Percentiles rank a stretch among this genome's conserved stretches.
Conservation (phyloP, 163 green algal species). For the Picocystis sp. region DNA sequence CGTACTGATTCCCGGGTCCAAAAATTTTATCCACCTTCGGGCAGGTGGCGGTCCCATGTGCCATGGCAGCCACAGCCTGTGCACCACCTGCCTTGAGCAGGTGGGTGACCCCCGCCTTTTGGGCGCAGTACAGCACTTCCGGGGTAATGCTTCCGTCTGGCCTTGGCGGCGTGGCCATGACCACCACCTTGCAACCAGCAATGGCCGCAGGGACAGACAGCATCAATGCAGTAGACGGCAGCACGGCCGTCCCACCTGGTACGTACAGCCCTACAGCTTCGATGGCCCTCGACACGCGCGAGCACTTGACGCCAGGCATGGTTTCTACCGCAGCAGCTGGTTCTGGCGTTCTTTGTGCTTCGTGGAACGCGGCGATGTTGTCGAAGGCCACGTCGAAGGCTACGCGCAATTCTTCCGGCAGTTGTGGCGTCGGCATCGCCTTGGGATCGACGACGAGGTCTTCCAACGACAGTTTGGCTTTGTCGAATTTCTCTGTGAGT, state of each 20-base stretch:
- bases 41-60: slow-evolving; percentile 74
- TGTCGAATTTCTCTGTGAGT: slow-evolving; percentile 82
- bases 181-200: slow-evolving; percentile 82
- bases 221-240: slow-evolving; percentile 85
- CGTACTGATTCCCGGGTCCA: slow-evolving; percentile 95
- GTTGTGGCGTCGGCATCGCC: slow-evolving; percentile 48
- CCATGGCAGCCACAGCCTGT: slow-evolving; percentile 82
- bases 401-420: slow-evolving; percentile 41
- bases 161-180: slow-evolving; percentile 83
- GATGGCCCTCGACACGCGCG: slow-evolving; percentile 67
- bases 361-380: slow-evolving; percentile 91
- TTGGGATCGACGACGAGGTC: background rate
- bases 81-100: slow-evolving; percentile 78
- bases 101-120: slow-evolving; percentile 89
- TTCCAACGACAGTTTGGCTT: background rate
- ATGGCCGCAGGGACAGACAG: slow-evolving; percentile 79
- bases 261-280: slow-evolving; percentile 87
- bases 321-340: slow-evolving; percentile 67
- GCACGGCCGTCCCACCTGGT: slow-evolving; percentile 84
- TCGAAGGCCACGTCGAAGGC: slow-evolving; percentile 86
- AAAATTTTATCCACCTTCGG: slow-evolving; percentile 97
- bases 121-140: slow-evolving; percentile 88
- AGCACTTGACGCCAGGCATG: slow-evolving; percentile 86
- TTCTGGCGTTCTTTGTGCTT: slow-evolving; percentile 45
- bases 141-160: slow-evolving; percentile 69